Conservation (phyloP, 208 protist species). For the Blastocrithidia nonstop region DNA sequence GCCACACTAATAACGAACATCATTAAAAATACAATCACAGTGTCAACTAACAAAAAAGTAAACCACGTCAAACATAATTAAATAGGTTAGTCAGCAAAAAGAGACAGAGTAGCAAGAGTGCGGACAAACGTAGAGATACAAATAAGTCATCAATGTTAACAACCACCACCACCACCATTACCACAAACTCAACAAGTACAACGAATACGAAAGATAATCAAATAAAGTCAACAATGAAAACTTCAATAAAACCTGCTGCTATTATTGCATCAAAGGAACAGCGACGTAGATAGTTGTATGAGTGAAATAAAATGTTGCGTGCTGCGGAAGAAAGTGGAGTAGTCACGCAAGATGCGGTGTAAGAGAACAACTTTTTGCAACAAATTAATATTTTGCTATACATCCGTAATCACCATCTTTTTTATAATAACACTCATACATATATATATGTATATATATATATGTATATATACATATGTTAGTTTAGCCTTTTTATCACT, state of each 20-base stretch:
- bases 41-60: no score
- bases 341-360: slow-evolving; percentile 13
- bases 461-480: not conserved
- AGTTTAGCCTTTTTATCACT: not conserved
- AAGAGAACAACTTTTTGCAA: not conserved
- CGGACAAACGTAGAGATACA: not conserved
- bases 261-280: no score
- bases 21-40: no score
- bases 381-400: not conserved
- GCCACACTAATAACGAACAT: no score
- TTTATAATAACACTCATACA: not conserved
- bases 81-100: no score
- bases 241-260: no score
- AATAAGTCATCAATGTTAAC: not conserved
- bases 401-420: slow-evolving; percentile 1
- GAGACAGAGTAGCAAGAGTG: not conserved
- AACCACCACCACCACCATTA: not conserved
- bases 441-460: no score
- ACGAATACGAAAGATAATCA: not conserved
- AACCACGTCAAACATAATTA: no score
- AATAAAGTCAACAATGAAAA: no score
- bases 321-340: slow-evolving; percentile 17
- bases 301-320: slow-evolving; percentile 51
- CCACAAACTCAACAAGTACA: not conserved
- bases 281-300: slow-evolving; percentile 57